Conservation (phyloP, 345 rosid genomes). For the Eutrema japonicum region DNA sequence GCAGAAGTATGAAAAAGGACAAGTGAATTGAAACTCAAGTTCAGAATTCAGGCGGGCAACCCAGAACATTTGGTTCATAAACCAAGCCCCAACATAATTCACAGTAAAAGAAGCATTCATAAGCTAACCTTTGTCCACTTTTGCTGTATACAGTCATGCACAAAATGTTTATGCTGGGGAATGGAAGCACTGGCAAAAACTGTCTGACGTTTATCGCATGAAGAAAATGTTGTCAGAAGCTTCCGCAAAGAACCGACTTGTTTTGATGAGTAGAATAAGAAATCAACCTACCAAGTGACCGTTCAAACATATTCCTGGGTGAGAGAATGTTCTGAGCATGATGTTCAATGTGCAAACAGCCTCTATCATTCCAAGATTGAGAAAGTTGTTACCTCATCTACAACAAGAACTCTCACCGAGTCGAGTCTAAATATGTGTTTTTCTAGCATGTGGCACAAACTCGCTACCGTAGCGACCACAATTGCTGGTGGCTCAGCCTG, state of each 20-base stretch:
- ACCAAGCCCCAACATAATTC: background rate
- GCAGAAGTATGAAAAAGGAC: slow-evolving; percentile 35
- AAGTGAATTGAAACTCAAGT: slow-evolving; percentile 17
- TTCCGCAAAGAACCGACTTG: slow-evolving; percentile 78
- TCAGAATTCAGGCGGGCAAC: slow-evolving; percentile 12
- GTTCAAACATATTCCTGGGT: slow-evolving; percentile 3
- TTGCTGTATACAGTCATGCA: slow-evolving; percentile 84
- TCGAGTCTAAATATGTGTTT: slow-evolving; percentile 76
- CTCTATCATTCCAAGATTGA: slow-evolving; percentile 7
- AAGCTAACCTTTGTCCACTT: slow-evolving; percentile 90
- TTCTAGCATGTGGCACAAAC: slow-evolving; percentile 87
- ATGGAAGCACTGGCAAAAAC: slow-evolving; percentile 94
- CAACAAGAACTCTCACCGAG: slow-evolving; percentile 67
- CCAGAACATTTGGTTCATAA: slow-evolving; percentile 11
- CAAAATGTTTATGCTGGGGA: slow-evolving; percentile 84
- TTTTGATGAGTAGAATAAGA: slow-evolving; percentile 84
- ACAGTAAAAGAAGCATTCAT: slow-evolving; percentile 1
- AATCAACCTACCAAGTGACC: slow-evolving; percentile 74
- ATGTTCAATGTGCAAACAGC: slow-evolving; percentile 8
- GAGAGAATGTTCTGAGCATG: slow-evolving; percentile 6
- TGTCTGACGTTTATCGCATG: slow-evolving; percentile 76
- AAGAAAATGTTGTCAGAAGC: slow-evolving; percentile 77
- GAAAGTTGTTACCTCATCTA: slow-evolving; percentile 72
- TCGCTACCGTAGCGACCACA: slow-evolving; percentile 82
- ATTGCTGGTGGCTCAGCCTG: slow-evolving; percentile 96